Evolutionary conservation across 352 stramenopile genomes (phyloP), one percentile per base, ranked within the genome.

Genomic region (Globisporangium viniferum): DNA sequence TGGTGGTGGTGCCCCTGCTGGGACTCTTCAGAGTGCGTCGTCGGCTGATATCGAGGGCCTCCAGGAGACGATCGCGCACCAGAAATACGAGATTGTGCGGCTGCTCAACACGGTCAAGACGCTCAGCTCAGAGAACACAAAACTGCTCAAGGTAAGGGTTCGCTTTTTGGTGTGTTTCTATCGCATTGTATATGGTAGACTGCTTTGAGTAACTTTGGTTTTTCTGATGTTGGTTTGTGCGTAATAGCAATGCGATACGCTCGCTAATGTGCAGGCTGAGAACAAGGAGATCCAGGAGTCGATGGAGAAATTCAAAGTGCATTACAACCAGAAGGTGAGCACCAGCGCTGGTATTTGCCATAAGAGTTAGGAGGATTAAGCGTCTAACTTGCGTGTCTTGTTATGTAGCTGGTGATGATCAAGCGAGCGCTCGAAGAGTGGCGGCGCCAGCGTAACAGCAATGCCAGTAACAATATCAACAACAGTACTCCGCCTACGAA

Each of bases 341-440:
- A 39, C n/a, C 22, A 24, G 18, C 2, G 15, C 41, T 48, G 41
- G 29, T 18, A 20, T 51, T 24, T 48, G 15, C 41, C 41, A 20
- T 20, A 46, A 20, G 18, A 46, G 20, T 9, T 46, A 12, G 22
- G 29, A 55, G 36, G 5, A 29, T 56, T 9, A 24, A n/a, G 20
- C 20, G 24, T 33, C 31, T 35, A 65, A 20, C 4, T 6, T 5
- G 15, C 5, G 12, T 7, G 2, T 66, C 31, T 31, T 63, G 8
- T 3, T 51, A 7, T 33, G 12, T 59, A 95, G 86, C 82, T 96
- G 59, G 74, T 92, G n/a, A 91, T 93, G 84, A 92, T 96, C 64
- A 96, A 96, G 64, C 81, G 79, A 49, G 88, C 88, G n/a, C 73
- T 96, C n/a, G 88, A 96, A 78, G 88, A 96, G 55, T 96, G 88